Base-by-base conservation (phyloP, 2,329 filamentous ascomycete genomes). In the Epichloe elymi region DNA sequence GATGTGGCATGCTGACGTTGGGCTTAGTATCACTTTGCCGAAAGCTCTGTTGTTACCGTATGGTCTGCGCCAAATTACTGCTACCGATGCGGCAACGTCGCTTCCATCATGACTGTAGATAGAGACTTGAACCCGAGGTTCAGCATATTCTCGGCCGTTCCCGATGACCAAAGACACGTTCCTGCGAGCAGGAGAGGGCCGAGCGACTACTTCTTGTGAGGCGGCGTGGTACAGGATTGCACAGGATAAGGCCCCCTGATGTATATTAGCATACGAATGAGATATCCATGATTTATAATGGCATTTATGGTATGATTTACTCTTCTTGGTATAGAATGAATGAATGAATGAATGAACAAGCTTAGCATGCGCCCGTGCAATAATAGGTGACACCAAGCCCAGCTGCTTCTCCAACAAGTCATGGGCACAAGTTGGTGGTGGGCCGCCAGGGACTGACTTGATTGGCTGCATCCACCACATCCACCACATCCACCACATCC, bases 41-140 rank as follows among this genome's bases (percentile, higher is more conserved):
- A 95, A 66, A 91, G 93, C 70, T 94, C 94, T 12, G 90, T 96
- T 41, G 90, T 95, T 17, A 98, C 93, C 0, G 93, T 98, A 20
- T 98, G 93, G 93, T 96, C 89, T 53, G 93, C 93, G 3, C 93
- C 93, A 4, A 98, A 94, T 65, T 93, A 93, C 68, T 94, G 88
- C 66, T 95, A 95, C 67, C 79, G 90, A 50, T 98, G 93, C 67
- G 93, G 93, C 38, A 98, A 98, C 63, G 82, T 97, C 65, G 93
- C 93, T 7, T 96, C 90, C 64, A 95, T 96, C 65, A 95, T 95
- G 83, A 89, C 89, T 49, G 82, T 96, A 30, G 83, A 85, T 58
- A 85, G 86, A 61, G 85, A 93, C 61, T 75, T 96, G 49, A 83
- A 88, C 54, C 89, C 91, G 35, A 88, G 86, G 61, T 98, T 98